phyloP scores from a whole-genome alignment of 2,329 filamentous ascomycete genomes.

The Septoria linicola region DNA sequence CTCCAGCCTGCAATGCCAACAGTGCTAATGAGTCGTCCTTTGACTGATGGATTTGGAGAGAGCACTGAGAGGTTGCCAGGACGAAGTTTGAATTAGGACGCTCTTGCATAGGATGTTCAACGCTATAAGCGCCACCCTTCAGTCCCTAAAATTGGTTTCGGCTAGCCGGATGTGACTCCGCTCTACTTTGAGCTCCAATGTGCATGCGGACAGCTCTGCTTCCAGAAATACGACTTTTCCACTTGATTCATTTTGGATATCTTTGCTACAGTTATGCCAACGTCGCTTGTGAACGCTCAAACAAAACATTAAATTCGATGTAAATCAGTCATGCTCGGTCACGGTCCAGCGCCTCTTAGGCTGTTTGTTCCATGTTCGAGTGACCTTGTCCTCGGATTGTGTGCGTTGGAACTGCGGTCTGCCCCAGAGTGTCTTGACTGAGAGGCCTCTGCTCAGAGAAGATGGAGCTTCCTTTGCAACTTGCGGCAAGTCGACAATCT shows the following conservation, averaged over 20 bases:
- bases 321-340: constrained; percentile 22
- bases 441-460: constrained; percentile 30
- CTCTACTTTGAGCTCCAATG: neutral
- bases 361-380: constrained; percentile 16
- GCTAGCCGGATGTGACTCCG: neutral
- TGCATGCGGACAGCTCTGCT: neutral
- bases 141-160: neutral
- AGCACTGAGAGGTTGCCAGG: too few relatives aligned
- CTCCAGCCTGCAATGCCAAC: too few relatives aligned
- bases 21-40: too few relatives aligned
- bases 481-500: constrained; percentile 21
- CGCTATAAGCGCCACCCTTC: neutral
- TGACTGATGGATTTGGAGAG: too few relatives aligned
- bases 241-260: neutral
- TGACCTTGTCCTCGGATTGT: constrained; percentile 22
- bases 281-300: neutral
- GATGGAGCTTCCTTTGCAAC: constrained; percentile 24
- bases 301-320: neutral
- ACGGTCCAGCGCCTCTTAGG: constrained; percentile 28
- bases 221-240: neutral
- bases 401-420: constrained; percentile 29
- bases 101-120: neutral
- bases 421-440: constrained; percentile 47
- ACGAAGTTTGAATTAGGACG: too few relatives aligned
- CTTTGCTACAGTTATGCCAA: neutral